A percentile compares a stretch with the other conserved stretches of the same genome.
These are phyloP conservation scores for Penicillium hordei DNA, from an alignment of 2,329 filamentous ascomycete genomes.

Conservation along the genomic window DNA sequence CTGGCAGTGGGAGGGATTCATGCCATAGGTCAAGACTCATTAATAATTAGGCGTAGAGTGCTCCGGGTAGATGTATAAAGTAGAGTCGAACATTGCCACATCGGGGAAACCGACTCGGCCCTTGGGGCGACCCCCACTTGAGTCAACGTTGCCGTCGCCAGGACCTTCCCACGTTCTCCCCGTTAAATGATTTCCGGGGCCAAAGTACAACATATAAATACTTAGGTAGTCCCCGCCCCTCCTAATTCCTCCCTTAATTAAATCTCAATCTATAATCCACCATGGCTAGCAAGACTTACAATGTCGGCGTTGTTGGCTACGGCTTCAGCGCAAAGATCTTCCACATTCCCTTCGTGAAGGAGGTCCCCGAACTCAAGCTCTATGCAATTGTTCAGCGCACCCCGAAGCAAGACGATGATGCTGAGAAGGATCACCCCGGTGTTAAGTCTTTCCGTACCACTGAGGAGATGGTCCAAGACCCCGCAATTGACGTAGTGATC, in stretches of 20 bases:
- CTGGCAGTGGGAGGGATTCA: background rate
- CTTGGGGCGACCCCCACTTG: constrained; percentile 51
- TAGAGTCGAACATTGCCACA: background rate
- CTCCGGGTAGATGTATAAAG: constrained; percentile 1
- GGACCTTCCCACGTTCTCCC: constrained; percentile 38
- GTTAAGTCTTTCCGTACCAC: constrained; percentile 64
- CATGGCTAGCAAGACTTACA: constrained; percentile 51
- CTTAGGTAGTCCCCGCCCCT: background rate
- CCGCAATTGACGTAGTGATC: constrained; percentile 66
- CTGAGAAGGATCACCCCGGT: constrained; percentile 65
- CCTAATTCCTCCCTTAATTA: constrained; percentile 23
- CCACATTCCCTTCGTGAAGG: constrained; percentile 75
- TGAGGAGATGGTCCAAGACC: constrained; percentile 64
- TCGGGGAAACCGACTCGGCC: constrained; percentile 16
- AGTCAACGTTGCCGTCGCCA: constrained; percentile 39
- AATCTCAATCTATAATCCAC: constrained; percentile 4
- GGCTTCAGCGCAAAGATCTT: constrained; percentile 73
- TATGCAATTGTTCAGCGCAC: constrained; percentile 74
- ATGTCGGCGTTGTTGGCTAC: constrained; percentile 61
- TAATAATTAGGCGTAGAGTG: constrained; percentile 7
- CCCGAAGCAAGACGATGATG: constrained; percentile 64
- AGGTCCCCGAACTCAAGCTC: constrained; percentile 64
- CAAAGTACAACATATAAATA: too few relatives aligned
- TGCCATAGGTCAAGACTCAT: background rate
- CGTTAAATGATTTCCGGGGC: constrained; percentile 14